A percentile compares a stretch with the other conserved stretches of the same genome.
Conservation (phyloP, 2,329 filamentous ascomycete genomes). For the Trichoderma citrinoviride region DNA sequence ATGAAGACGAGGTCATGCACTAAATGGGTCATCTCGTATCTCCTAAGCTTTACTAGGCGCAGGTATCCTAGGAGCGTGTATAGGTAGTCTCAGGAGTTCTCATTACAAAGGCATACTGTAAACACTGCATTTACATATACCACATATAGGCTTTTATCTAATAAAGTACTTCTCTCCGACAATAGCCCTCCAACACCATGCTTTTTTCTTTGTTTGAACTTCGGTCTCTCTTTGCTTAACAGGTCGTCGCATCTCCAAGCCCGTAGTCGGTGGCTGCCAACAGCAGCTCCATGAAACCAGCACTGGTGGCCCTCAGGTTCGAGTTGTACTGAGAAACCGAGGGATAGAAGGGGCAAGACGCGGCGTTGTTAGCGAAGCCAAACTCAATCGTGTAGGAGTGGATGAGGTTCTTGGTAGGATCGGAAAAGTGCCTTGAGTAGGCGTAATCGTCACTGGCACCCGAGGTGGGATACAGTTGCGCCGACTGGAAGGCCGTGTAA, state of each 20-base stretch:
- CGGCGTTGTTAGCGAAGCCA: slow-evolving; percentile 31
- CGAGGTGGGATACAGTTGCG: slow-evolving; percentile 46
- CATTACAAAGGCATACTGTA: too few relatives aligned
- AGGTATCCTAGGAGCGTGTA: too few relatives aligned
- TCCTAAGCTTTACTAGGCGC: too few relatives aligned
- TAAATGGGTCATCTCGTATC: too few relatives aligned
- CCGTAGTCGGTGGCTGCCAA: slow-evolving; percentile 26
- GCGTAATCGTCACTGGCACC: slow-evolving; percentile 49
- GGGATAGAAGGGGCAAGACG: slow-evolving; percentile 46
- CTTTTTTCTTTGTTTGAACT: too few relatives aligned
- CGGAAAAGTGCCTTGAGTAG: slow-evolving; percentile 40
- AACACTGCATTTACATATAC: too few relatives aligned
- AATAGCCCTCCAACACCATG: neutral
- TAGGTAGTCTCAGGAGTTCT: too few relatives aligned
- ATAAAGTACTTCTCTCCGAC: too few relatives aligned
- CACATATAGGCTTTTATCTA: too few relatives aligned
- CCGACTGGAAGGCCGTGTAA: slow-evolving; percentile 41
- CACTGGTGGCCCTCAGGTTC: slow-evolving; percentile 44
- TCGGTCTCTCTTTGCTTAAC: neutral
- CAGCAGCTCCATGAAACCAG: slow-evolving; percentile 49
- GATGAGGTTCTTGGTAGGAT: slow-evolving; percentile 38
- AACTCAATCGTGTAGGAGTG: slow-evolving; percentile 49
- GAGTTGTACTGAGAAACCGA: slow-evolving; percentile 41
- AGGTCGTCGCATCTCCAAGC: slow-evolving; percentile 1
- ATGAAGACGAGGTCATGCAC: too few relatives aligned